Evolutionary conservation across 139 green algal species (phyloP).

Genomic region (Asterochloris erici): DNA sequence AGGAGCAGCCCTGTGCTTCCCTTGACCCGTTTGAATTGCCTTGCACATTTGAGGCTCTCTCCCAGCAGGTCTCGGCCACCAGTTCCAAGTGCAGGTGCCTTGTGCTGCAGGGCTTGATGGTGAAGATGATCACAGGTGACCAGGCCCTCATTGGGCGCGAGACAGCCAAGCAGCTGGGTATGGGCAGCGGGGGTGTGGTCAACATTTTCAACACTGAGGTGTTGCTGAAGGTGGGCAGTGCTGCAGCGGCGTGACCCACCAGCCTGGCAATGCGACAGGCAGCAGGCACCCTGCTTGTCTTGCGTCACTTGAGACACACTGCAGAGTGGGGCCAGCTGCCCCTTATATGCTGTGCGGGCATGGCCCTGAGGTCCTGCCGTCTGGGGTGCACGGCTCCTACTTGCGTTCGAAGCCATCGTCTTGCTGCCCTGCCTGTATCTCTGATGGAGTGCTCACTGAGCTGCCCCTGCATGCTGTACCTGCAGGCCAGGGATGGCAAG

Average conservation of each 20-base stretch:
- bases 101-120: slow-evolving; percentile 36
- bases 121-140: slow-evolving; percentile 93
- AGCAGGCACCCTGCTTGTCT: background rate
- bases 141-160: slow-evolving; percentile 83
- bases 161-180: slow-evolving; percentile 77
- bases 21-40: too few relatives aligned
- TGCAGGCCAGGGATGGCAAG: slow-evolving; percentile 39
- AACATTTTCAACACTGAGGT: slow-evolving; percentile 69
- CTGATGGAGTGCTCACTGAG: background rate
- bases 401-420: background rate
- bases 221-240: slow-evolving; percentile 38
- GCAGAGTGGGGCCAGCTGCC: background rate
- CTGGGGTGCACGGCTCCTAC: background rate
- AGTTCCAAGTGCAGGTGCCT: background rate
- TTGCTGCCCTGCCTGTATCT: background rate
- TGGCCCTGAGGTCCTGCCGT: background rate
- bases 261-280: background rate
- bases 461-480: background rate
- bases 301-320: background rate
- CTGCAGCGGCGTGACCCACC: background rate
- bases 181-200: slow-evolving; percentile 46
- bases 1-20: too few relatives aligned
- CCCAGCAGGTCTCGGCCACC: too few relatives aligned
- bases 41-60: too few relatives aligned
- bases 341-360: too few relatives aligned